A percentile compares a stretch with the other conserved stretches of the same genome.
Evolutionary conservation across 768 basidiomycete genomes (phyloP).

Genomic region (Coprinopsis sp.): DNA sequence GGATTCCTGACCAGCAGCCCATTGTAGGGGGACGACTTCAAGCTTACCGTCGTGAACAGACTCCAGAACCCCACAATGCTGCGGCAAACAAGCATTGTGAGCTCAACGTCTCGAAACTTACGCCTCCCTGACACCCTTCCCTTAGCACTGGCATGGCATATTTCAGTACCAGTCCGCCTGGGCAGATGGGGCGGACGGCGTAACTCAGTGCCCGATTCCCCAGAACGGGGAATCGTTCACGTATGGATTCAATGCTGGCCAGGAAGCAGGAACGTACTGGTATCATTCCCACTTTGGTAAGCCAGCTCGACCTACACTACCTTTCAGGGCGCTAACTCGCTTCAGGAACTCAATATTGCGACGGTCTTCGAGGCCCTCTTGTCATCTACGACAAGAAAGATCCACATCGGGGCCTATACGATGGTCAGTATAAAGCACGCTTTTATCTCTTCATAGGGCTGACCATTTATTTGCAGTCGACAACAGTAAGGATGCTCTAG

Average conservation of each 20-base stretch:
- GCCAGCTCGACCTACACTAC: neutral
- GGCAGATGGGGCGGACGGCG: slow-evolving; percentile 39
- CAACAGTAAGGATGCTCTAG: neutral
- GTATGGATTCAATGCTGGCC: slow-evolving; percentile 32
- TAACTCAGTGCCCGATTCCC: slow-evolving; percentile 47
- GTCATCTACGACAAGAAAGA: slow-evolving; percentile 41
- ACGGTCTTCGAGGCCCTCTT: slow-evolving; percentile 47
- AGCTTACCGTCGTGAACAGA: slow-evolving; percentile 40
- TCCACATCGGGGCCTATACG: slow-evolving; percentile 26
- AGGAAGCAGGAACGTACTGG: slow-evolving; percentile 32
- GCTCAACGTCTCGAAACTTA: slow-evolving; percentile 8
- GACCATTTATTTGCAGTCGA: neutral
- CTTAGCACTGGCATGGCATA: slow-evolving; percentile 52
- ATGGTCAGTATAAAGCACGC: slow-evolving; percentile 10
- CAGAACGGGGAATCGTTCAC: slow-evolving; percentile 33
- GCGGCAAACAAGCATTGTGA: slow-evolving; percentile 27
- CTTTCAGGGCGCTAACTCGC: neutral
- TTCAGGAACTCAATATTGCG: slow-evolving; percentile 48
- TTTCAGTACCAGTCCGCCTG: slow-evolving; percentile 37
- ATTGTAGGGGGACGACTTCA: slow-evolving; percentile 31
- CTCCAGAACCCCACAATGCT: slow-evolving; percentile 35
- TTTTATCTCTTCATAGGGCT: neutral
- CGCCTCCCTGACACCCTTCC: neutral
- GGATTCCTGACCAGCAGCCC: neutral
- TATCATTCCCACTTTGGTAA: slow-evolving; percentile 32